Base-by-base conservation (phyloP, 1,284 basidiomycete species). In the Puccinia brachypodii region DNA sequence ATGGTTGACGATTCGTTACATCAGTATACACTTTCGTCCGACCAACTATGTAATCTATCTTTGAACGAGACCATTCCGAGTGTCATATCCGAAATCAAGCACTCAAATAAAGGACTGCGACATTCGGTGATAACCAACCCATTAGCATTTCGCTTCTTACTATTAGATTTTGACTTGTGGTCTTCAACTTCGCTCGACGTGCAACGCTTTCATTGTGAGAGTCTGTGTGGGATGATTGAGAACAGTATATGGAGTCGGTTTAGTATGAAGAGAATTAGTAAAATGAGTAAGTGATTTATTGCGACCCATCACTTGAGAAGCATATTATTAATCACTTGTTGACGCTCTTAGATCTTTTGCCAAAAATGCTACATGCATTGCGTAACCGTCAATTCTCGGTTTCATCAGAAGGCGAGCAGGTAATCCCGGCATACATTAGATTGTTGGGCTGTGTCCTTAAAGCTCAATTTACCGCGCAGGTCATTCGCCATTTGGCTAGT, bases 81-180 rank as follows among this genome's bases (percentile, higher is more conserved):
- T 9, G 31, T 47, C 16, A 36, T n/a, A 33, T 14, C 50, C 22
- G 69, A 56, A 4, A 22, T 56, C 33, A 38, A 72, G 50, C 19
- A 56, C 2, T n/a, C 31, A 14, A 68, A 60, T 31, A 42, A 64
- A 22, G 78, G 78, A 11, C 56, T 81, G 31, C 50, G 62, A 19
- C 89, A 90, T 81, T 95, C 95, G 0, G 92, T 92, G 0, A 89
- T 98, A 38, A 90, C 91, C 74, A 97, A 97, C 84, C 89, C 91
- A 1, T 89, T 92, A 0, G 94, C 94, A 1, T 97, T 96, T 85
- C 90, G 91, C 66, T 90, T 92, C 0, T 89, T 98, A 62, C 92
- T 94, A 0, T 90, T 98, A 2, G 94, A 97, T 85, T 94, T 97
- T 84, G 92, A 94, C 82, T 90, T 98, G 7, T 98, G 96, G 96